Evolutionary conservation across 441 rosid genomes (phyloP).

Genomic region (Euphorbia celastroides): DNA sequence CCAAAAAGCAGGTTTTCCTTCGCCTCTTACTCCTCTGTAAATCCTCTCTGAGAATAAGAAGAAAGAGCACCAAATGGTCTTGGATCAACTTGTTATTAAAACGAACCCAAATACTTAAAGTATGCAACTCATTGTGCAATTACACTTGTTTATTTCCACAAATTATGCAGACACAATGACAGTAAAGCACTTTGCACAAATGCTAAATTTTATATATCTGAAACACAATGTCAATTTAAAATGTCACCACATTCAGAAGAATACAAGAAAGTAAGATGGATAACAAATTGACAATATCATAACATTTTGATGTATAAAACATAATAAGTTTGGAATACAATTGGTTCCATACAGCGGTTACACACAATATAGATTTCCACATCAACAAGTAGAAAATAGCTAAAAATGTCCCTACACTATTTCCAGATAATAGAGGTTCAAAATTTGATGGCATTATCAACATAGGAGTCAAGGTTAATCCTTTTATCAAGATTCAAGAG

Average conservation of each 20-base stretch:
- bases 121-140: too few relatives aligned
- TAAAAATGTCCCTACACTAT: not conserved
- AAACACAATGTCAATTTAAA: not conserved
- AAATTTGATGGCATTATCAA: not conserved
- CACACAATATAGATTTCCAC: not conserved
- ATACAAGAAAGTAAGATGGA: not conserved
- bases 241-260: not conserved
- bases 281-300: too few relatives aligned
- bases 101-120: not conserved
- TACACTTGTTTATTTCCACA: too few relatives aligned
- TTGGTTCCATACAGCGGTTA: not conserved
- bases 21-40: too few relatives aligned
- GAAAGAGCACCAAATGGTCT: not conserved
- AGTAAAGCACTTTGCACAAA: too few relatives aligned
- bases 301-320: not conserved
- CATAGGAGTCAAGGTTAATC: not conserved
- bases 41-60: not conserved
- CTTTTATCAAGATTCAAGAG: not conserved
- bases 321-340: not conserved
- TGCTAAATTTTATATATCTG: not conserved
- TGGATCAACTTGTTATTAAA: not conserved
- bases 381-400: not conserved
- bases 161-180: too few relatives aligned
- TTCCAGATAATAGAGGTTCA: not conserved
- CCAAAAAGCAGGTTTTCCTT: too few relatives aligned